Evolutionary conservation across 2,329 filamentous ascomycete species (phyloP), one percentile per base, ranked within the genome.

Genomic region (Cercospora sesami): DNA sequence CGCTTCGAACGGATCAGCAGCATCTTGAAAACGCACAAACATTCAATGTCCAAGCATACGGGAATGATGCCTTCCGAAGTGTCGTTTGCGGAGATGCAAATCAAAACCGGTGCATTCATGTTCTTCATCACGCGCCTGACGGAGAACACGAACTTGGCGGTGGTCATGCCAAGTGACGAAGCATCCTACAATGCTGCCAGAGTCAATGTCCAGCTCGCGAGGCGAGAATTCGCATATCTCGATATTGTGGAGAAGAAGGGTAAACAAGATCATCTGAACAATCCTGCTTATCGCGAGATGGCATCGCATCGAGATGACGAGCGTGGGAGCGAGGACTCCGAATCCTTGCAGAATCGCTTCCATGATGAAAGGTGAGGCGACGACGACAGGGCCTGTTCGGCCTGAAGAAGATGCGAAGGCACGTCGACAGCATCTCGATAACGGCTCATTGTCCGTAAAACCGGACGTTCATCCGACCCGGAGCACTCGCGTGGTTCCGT

Each of bases 21-120:
- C 79, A 97, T 99, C 77, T 91, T 99, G 81, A 99, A 99, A 83
- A 94, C 94, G 68, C 97, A 98, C 84, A 99, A 98, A 83, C 94
- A 98, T 82, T 88, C 81, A 60, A 85, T 86, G 79, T 83, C 84
- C 76, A 89, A 90, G 73, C 93, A 91, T 79, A 93, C 91, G 1
- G 90, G 91, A 60, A 91, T 91, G 28, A 90, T 91, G n/a, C 89
- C 91, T 63, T 91, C 91, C 71, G 89, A 90, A 4, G 91, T 93
- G 80, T 91, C 93, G 79, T 94, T 94, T 74, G 88, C 89, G 58
- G 85, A 92, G 74, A 90, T 94, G 83, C 90, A 93, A 79, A 89
- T 94, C 81, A 94, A 93, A 80, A 90, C 91, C 65, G 84, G 87
- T 55, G 86, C 87, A 68, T 98, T 98, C 83, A 96, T 93, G 81